Evolutionary conservation across 768 basidiomycete species (phyloP).

Genomic region (Termitomyces heimii): DNA sequence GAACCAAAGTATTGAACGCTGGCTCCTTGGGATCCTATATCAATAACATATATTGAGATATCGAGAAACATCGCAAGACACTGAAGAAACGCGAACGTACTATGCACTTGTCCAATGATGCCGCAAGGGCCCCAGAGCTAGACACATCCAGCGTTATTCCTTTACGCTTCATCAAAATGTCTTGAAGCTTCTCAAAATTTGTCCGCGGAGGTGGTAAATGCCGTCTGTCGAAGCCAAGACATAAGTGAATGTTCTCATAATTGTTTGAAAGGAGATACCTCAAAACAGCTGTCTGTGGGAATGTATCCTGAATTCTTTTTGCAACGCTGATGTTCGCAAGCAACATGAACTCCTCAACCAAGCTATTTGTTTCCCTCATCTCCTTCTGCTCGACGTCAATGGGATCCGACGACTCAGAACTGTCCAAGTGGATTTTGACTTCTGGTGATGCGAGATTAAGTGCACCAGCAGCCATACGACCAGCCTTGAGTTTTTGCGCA

Average conservation of each 20-base stretch:
- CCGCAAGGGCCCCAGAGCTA: slow-evolving; percentile 83
- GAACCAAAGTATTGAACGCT: slow-evolving; percentile 94
- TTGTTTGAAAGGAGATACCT: slow-evolving; percentile 36
- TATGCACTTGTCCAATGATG: slow-evolving; percentile 81
- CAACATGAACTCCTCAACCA: slow-evolving; percentile 99
- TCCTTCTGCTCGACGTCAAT: slow-evolving; percentile 98
- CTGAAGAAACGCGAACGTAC: slow-evolving; percentile 40
- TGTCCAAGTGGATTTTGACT: slow-evolving; percentile 94
- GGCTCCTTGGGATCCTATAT: slow-evolving; percentile 73
- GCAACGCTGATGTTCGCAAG: slow-evolving; percentile 96
- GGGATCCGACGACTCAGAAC: slow-evolving; percentile 89
- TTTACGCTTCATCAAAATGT: slow-evolving; percentile 82
- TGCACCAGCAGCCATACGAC: slow-evolving; percentile 93
- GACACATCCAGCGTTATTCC: slow-evolving; percentile 84
- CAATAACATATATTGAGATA: background rate
- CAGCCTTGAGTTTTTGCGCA: slow-evolving; percentile 78
- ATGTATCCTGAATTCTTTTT: slow-evolving; percentile 84
- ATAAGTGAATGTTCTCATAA: background rate
- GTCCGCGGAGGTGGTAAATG: slow-evolving; percentile 87
- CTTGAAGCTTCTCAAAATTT: slow-evolving; percentile 95
- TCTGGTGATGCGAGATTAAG: slow-evolving; percentile 97
- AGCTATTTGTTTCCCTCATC: slow-evolving; percentile 85
- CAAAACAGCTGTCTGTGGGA: slow-evolving; percentile 93
- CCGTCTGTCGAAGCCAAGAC: slow-evolving; percentile 41
- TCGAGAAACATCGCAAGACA: background rate